Evolutionary conservation across 2,329 filamentous ascomycete genomes (phyloP), one percentile per base, ranked within the genome.

Genomic region (Elsinoe australis): DNA sequence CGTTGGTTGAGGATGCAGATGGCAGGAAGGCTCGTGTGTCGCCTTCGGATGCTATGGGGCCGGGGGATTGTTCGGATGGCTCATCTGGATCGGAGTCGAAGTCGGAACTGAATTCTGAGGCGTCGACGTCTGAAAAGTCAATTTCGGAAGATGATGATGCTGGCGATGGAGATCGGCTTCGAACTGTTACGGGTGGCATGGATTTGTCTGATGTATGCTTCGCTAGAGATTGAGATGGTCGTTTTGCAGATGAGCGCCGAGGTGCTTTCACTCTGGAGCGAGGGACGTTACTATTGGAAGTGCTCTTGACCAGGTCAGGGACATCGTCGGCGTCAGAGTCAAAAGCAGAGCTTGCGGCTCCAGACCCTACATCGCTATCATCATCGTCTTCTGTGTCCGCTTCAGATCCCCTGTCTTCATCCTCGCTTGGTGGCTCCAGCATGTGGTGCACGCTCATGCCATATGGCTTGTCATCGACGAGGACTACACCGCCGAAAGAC

Each of bases 381-480:
- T 58, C 53, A n/a, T 67, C 63, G n/a, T 65, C 59, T 12, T 67
- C 62, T 1, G 64, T 61, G 12, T 65, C 63, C 7, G 67, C 69
- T 10, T 63, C 64, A 21, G 60, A 61, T 3, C 71, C 67, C 3
- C 64, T 67, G 29, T 77, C 74, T 34, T 76, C 73, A 35, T 70
- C 57, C 8, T 76, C 72, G 50, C 75, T 76, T 8, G 76, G 70
- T 9, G 70, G 67, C 58, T 95, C 90, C 2, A 96, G 78, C 80
- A 96, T 90, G 64, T 96, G 90, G 60, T 96, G 90, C 0, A 96
- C 90, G 17, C 87, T 95, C 86, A 96, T 92, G 9, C 90, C 90
- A 59, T 88, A 92, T 0, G 86, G 79, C 62, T 84, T 81, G 49
- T 85, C 80, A 60, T 96, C 88, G 1, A 96, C 80, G 24, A 92